phyloP scores from a whole-genome alignment of 2,329 filamentous ascomycete genomes.

The Diaporthe helianthi region DNA sequence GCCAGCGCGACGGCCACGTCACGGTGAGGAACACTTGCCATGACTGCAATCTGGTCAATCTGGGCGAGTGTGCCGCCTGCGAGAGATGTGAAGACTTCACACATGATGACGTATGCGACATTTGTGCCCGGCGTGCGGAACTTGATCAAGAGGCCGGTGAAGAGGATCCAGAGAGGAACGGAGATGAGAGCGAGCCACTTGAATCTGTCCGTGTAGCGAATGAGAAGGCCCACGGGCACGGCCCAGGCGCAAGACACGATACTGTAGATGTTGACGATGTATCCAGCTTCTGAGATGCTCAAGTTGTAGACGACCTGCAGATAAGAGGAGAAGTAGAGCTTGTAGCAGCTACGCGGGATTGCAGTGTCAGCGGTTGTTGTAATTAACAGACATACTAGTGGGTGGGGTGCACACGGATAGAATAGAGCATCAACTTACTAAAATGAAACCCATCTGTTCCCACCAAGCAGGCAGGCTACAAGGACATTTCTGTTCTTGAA shows the following conservation, averaged over 20 bases:
- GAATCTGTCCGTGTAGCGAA: constrained; percentile 8
- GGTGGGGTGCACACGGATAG: too few species aligned
- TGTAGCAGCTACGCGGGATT: not conserved
- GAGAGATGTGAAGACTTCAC: constrained; percentile 9
- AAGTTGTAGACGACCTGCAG: constrained; percentile 14
- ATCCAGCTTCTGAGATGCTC: constrained; percentile 12
- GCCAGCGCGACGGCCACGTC: constrained; percentile 18
- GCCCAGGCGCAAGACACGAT: constrained; percentile 26
- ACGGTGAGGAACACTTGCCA: constrained; percentile 9
- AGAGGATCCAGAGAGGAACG: constrained; percentile 14
- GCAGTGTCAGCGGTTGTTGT: not conserved
- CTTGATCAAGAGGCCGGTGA: constrained; percentile 18
- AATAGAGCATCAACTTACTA: not conserved
- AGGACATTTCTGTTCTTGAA: constrained; percentile 27
- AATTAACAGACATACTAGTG: too few species aligned
- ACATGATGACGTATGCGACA: constrained; percentile 13
- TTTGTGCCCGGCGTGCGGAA: constrained; percentile 25
- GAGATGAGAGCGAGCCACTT: constrained; percentile 8
- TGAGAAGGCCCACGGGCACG: constrained; percentile 18
- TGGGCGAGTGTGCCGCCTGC: constrained; percentile 10
- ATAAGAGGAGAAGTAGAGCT: constrained; percentile 24
- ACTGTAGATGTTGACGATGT: constrained; percentile 25
- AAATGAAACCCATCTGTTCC: constrained; percentile 18
- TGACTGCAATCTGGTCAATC: constrained; percentile 3
- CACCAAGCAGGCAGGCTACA: constrained; percentile 12